Evolutionary conservation across 1,284 basidiomycete genomes (phyloP).

Genomic region (Tylopilus sp.): DNA sequence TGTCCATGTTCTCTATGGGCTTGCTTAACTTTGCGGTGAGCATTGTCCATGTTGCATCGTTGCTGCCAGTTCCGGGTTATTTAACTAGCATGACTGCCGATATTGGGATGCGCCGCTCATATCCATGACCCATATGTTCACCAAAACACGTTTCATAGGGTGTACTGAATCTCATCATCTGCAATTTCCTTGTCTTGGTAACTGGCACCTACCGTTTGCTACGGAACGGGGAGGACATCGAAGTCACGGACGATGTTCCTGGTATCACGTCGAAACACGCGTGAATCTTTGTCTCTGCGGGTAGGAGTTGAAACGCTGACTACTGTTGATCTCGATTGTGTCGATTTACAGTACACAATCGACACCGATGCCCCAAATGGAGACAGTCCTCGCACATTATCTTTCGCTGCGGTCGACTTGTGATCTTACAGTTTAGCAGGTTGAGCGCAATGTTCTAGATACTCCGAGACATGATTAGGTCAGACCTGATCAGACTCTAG

Average conservation of each 20-base stretch:
- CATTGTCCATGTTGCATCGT: slow-evolving; percentile 13
- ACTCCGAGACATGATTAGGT: too few species aligned
- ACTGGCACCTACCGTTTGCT: slow-evolving; percentile 10
- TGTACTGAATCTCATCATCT: slow-evolving; percentile 13
- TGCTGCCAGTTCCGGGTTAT: slow-evolving; percentile 11
- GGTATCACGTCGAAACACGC: neutral
- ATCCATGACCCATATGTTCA: neutral
- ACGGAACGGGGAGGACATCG: slow-evolving; percentile 6
- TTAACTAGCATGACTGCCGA: slow-evolving; percentile 9
- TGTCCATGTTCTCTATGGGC: slow-evolving; percentile 14
- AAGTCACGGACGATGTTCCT: neutral
- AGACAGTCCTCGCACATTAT: neutral
- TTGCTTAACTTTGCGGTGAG: slow-evolving; percentile 8
- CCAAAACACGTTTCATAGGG: slow-evolving; percentile 10
- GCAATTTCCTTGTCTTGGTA: slow-evolving; percentile 20
- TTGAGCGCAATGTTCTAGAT: neutral
- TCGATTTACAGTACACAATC: slow-evolving; percentile 7
- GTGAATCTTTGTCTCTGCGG: neutral
- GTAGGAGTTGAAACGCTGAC: slow-evolving; percentile 5
- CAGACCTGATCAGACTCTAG: too few species aligned
- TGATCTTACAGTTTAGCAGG: neutral
- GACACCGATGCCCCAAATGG: neutral
- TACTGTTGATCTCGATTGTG: slow-evolving; percentile 14
- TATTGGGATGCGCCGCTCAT: slow-evolving; percentile 12
- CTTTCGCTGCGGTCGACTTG: slow-evolving; percentile 3